Conservation (phyloP, 768 basidiomycete species). For the Lactarius sanguifluus region DNA sequence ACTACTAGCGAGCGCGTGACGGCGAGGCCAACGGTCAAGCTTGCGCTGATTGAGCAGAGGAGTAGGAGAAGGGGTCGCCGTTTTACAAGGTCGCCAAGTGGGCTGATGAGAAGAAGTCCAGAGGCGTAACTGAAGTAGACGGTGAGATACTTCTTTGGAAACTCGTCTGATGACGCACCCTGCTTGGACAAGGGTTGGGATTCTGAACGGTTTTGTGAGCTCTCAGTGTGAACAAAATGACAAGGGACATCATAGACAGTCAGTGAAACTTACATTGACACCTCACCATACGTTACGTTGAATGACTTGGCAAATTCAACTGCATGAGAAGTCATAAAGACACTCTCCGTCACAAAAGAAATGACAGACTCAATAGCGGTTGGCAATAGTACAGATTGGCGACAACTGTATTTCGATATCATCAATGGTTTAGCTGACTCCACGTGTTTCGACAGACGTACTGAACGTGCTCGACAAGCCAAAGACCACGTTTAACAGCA, state of each 20-base stretch:
- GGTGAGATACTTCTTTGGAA: background rate
- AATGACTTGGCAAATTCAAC: constrained; percentile 41
- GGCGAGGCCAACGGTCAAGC: constrained; percentile 70
- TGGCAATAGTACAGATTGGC: constrained; percentile 86
- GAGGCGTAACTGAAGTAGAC: constrained; percentile 32
- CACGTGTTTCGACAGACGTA: constrained; percentile 38
- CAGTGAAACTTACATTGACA: constrained; percentile 12
- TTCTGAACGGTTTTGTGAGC: constrained; percentile 37
- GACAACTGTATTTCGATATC: constrained; percentile 43
- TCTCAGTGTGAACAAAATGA: constrained; percentile 23
- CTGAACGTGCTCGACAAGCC: constrained; percentile 49
- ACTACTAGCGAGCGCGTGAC: constrained; percentile 56
- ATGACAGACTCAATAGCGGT: constrained; percentile 64
- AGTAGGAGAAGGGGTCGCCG: constrained; percentile 70
- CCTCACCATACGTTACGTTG: constrained; percentile 35
- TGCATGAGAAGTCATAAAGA: constrained; percentile 25
- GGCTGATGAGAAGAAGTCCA: constrained; percentile 66
- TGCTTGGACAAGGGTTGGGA: constrained; percentile 66
- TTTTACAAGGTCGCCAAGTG: constrained; percentile 80
- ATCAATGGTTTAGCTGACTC: constrained; percentile 7
- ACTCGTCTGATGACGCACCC: constrained; percentile 39
- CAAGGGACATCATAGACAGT: constrained; percentile 24
- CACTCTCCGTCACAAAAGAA: constrained; percentile 11
- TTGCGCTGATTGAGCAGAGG: constrained; percentile 42
- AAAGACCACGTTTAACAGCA: constrained; percentile 47